Base-by-base conservation (phyloP, 345 rosid genomes). In the Euclidium syriacum region DNA sequence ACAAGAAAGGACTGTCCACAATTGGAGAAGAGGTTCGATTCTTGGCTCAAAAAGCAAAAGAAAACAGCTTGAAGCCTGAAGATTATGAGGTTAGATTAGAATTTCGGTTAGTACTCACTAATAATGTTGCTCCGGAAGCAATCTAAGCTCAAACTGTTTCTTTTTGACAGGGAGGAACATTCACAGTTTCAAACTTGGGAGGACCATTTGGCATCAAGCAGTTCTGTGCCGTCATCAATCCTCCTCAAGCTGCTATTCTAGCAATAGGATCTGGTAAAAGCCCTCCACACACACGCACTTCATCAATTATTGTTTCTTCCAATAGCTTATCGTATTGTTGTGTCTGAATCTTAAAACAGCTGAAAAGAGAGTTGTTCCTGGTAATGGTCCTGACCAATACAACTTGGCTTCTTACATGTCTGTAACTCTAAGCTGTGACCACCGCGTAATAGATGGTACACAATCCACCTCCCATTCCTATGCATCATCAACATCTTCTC, bases 151-250 rank as follows among this genome's bases (percentile, higher is more conserved):
- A 8, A 63, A 30, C 12, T 12, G 12, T 52, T 72, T 48, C 10
- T 10, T 39, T 8, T 50, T 66, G 74, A 38, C 90, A 94, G 96
- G 96, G 97, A 72, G 99, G 99, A 56, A 90, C 99, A 16, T 94
- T 94, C 55, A 84, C 96, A 8, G 95, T 94, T 20, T 83, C 99
- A 49, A 94, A 94, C 78, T 77, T 94, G 80, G 99, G 99, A 60
- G 98, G 98, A 38, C 96, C 99, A n/a, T 90, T 87, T 32, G 97
- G 97, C 14, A 75, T 94, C 78, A 90, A 84, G 75, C 97, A 94
- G 60, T 87, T 94, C 58, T 90, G 96, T 65, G 99, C 97, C 36
- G 87, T 90, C 53, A 74, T 94, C 50, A 94, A 90, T 77, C 99
- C 97, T 67, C 99, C 97, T 64, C 97, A 92, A 70, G 74, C 98